Conservation (phyloP, 2,329 filamentous ascomycete species). For the Colletotrichum shisoi region DNA sequence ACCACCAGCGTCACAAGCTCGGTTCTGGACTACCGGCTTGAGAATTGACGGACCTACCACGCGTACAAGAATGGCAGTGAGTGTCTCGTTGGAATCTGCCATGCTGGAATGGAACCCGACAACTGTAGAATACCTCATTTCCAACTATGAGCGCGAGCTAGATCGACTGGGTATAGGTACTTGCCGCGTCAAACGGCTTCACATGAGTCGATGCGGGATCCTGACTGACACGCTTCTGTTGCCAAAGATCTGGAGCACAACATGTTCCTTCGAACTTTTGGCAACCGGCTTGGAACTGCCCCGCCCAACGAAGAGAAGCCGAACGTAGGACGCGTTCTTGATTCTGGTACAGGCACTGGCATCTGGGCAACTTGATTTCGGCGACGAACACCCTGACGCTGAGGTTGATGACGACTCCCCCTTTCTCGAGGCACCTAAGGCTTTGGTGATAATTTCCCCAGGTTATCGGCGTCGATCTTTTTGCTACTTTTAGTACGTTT, state of each 20-base stretch:
- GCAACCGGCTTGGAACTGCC: conserved; percentile 43
- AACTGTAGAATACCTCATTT: conserved; percentile 14
- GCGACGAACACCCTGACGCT: conserved; percentile 45
- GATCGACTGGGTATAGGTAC: conserved; percentile 21
- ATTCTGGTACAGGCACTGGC: conserved; percentile 38
- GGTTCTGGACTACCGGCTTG: conserved; percentile 42
- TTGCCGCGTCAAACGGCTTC: neutral
- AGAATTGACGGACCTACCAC: conserved; percentile 45
- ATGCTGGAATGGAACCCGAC: neutral
- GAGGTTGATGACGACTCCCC: conserved; percentile 34
- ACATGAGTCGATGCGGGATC: neutral
- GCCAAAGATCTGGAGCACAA: conserved; percentile 49
- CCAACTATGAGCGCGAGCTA: conserved; percentile 25
- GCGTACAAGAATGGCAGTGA: conserved; percentile 44
- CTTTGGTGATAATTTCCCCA: neutral
- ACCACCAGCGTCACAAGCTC: conserved; percentile 42
- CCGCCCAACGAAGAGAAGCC: conserved; percentile 41
- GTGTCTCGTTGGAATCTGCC: neutral
- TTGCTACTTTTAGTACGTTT: conserved; percentile 59
- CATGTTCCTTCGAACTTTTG: conserved; percentile 46
- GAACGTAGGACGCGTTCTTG: conserved; percentile 35
- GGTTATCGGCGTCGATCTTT: conserved; percentile 64
- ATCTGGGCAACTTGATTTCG: conserved; percentile 42
- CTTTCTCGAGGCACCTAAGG: no score
- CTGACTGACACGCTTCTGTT: neutral